Conservation (phyloP, 2,329 filamentous ascomycete species). For the Apiospora phragmitis region DNA sequence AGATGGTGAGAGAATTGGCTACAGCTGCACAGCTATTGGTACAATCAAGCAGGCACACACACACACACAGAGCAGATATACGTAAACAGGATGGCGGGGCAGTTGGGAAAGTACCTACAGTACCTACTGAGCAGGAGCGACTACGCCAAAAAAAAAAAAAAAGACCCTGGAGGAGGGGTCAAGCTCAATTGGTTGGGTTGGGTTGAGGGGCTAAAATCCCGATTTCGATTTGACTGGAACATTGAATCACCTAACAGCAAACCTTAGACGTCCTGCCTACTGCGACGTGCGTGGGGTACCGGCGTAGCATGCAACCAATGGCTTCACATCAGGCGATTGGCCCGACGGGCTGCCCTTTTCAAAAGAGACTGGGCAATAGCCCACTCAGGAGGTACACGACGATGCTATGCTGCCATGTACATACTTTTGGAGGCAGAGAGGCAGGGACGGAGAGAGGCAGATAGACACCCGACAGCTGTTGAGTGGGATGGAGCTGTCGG, state of each 20-base stretch:
- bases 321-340: slow-evolving; percentile 2
- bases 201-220: slow-evolving; percentile 5
- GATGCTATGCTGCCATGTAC: neutral
- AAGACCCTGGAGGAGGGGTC: neutral
- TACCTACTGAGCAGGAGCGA: neutral
- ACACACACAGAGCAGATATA: neutral
- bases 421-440: neutral
- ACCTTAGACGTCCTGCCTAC: neutral
- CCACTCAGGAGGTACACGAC: neutral
- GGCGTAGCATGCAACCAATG: neutral
- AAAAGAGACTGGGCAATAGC: neutral
- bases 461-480: neutral
- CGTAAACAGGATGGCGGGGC: slow-evolving; percentile 6
- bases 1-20: slow-evolving; percentile 17
- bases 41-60: neutral
- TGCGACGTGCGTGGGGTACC: neutral
- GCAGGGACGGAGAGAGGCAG: neutral
- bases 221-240: slow-evolving; percentile 7
- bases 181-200: neutral
- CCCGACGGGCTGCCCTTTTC: neutral
- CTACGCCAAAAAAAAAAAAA: neutral
- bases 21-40: slow-evolving; percentile 13
- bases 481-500: neutral
- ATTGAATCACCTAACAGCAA: slow-evolving; percentile 6
- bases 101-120: neutral